Evolutionary conservation across 2,329 filamentous ascomycete genomes (phyloP), one percentile per base, ranked within the genome.

Genomic region (Colletotrichum agaves): DNA sequence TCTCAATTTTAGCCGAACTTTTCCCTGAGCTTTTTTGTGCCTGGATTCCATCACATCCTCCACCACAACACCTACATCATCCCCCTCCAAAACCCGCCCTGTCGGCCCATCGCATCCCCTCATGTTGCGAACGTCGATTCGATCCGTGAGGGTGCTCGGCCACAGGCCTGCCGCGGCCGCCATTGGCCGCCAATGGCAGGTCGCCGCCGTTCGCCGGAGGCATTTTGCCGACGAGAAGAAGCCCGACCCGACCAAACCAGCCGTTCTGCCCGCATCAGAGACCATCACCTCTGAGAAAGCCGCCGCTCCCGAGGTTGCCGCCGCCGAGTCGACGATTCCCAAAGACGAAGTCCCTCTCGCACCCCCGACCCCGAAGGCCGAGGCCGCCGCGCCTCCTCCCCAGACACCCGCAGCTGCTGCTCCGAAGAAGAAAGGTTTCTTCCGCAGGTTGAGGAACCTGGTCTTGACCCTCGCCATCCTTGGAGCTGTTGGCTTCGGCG

Each of bases 401-500:
- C 80, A 76, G 47, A 74, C 75, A 66, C 77, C 73, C 72, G 61
- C 76, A 74, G 37, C 71, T 81, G 15, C 79, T 79, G 71, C 81
- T 73, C 73, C 83, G 75, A 79, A 84, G 83, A 82, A 88, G 86
- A 83, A 92, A 88, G 83, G 89, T 77, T 84, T 89, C 79, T 85
- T 88, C 78, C 87, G 92, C 71, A 88, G 92, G 66, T 88, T 97
- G 77, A 87, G 93, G 74, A 91, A 91, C 77, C 91, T 94, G 76
- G 81, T 98, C 65, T 81, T 94, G 72, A 92, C 92, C 61, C 80
- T 98, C 55, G 82, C 94, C 70, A 80, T 97, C 49, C 87, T 98
- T 31, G 90, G 92, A 27, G 88, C 89, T 5, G 80, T 97, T 49
- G 90, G 91, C 43, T 99, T 97, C 75, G 92, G 88, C 63, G 94